Evolutionary conservation across 2,329 filamentous ascomycete species (phyloP).

Genomic region (Neonectria neomacrospora): DNA sequence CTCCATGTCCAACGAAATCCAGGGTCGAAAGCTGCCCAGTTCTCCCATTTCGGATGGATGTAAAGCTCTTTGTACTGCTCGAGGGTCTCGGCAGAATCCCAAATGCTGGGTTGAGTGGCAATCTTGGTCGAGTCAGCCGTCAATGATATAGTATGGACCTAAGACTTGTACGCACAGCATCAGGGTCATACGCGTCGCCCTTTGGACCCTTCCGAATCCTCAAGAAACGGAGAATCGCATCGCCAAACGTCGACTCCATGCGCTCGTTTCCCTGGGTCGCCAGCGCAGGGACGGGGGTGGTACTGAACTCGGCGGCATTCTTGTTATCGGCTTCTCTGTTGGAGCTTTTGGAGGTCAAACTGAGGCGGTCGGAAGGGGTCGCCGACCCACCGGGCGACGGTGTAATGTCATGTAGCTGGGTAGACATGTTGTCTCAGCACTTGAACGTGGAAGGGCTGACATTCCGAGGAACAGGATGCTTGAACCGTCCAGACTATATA

Average conservation of each 20-base stretch:
- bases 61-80: conserved; percentile 50
- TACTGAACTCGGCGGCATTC: not conserved
- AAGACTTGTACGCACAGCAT: conserved; percentile 13
- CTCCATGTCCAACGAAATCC: conserved; percentile 50
- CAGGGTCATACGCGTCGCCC: conserved; percentile 41
- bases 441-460: not conserved
- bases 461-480: not conserved
- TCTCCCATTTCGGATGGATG: conserved; percentile 52
- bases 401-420: not conserved
- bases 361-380: conserved; percentile 16
- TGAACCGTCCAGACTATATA: not conserved
- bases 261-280: conserved; percentile 42
- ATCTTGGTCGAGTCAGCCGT: conserved; percentile 41
- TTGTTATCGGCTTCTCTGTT: not conserved
- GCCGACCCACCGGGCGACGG: not conserved
- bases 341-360: not conserved
- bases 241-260: conserved; percentile 48
- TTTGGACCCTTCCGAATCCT: conserved; percentile 48
- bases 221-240: conserved; percentile 48
- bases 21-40: conserved; percentile 48
- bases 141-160: not conserved
- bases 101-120: conserved; percentile 52
- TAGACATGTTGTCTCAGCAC: not conserved
- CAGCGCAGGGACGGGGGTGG: conserved; percentile 33
- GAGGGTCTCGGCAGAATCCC: conserved; percentile 48